Percentiles rank a stretch among this genome's conserved stretches.
Evolutionary conservation across 1,284 basidiomycete genomes (phyloP).

Genomic region (Hemileia vastatrix): DNA sequence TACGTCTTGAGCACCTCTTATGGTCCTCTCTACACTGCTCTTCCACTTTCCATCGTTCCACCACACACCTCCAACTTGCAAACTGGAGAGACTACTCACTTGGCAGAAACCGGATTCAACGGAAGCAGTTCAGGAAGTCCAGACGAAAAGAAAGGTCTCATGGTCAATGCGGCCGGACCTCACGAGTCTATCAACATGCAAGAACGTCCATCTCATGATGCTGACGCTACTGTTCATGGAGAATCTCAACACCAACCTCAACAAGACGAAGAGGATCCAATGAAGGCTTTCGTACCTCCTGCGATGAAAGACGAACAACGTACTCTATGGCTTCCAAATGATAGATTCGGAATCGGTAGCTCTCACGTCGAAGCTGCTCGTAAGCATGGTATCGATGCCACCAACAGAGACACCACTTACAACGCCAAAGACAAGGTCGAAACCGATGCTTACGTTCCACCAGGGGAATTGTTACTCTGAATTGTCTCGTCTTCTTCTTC

Average conservation of each 20-base stretch:
- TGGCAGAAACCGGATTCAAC: neutral
- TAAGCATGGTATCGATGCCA: conserved; percentile 35
- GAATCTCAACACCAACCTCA: neutral
- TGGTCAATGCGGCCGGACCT: neutral
- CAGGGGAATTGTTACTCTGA: conserved; percentile 36
- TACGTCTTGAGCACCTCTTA: conserved; percentile 37
- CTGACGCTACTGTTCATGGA: neutral
- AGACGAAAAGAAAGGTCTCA: neutral
- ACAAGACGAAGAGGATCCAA: conserved; percentile 19
- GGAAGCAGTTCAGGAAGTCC: neutral
- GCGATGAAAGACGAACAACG: conserved; percentile 36
- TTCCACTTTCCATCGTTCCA: conserved; percentile 32
- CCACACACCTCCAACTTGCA: neutral
- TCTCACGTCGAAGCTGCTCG: conserved; percentile 34
- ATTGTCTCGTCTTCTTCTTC: neutral
- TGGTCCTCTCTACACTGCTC: conserved; percentile 31
- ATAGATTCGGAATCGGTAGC: conserved; percentile 38
- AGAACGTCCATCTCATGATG: no score
- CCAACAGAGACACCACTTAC: conserved; percentile 34
- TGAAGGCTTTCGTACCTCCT: conserved; percentile 35
- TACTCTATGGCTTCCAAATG: conserved; percentile 41
- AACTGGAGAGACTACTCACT: neutral
- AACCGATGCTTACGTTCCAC: conserved; percentile 35
- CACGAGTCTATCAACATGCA: neutral
- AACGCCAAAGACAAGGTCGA: conserved; percentile 38